Base-by-base conservation (phyloP, 441 rosid genomes). In the Omphalea diandra region DNA sequence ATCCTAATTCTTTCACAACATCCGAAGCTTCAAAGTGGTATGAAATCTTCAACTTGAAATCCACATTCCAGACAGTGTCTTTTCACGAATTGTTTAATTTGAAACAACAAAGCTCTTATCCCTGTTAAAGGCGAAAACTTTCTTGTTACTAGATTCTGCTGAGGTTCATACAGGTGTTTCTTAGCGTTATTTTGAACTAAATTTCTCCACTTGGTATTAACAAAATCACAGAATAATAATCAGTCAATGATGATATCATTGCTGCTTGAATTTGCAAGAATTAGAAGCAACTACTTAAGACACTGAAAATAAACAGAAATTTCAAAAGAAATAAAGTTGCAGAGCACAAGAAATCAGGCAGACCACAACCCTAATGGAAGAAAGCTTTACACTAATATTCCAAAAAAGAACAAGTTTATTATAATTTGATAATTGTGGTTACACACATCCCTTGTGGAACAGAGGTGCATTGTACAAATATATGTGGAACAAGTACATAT, bases 41-140 rank as follows among this genome's bases (percentile, higher is more conserved):
- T 7, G 74, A 65, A 29, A 75, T 68, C 32, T 69, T 74, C 0
- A 69, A 69, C 15, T 55, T 1, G 78, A 67, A 8, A 75, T 75
- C 66, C 62, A 36, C 38, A 64, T 29, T 1, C 49, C n/a, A 65
- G 29, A 0, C 29, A 49, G 32, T 32, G 5, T 33, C n/a, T 8
- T 32, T 3, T 8, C 1, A 9, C 15, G 0, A 12, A 65, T 43
- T 3, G 10, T n/a, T 2, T 3, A 32, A 47, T 1, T 65, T n/a
- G n/a, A n/a, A n/a, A n/a, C n/a, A n/a, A n/a, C n/a, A n/a, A n/a
- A n/a, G n/a, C n/a, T n/a, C n/a, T n/a, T n/a, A n/a, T n/a, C n/a
- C n/a, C n/a, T n/a, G n/a, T n/a, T n/a, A n/a, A n/a, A n/a, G n/a
- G n/a, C n/a, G n/a, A n/a, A n/a, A n/a, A n/a, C n/a, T n/a, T n/a